Evolutionary conservation across 306 rosid genomes (phyloP).

Genomic region (Malus asiatica): DNA sequence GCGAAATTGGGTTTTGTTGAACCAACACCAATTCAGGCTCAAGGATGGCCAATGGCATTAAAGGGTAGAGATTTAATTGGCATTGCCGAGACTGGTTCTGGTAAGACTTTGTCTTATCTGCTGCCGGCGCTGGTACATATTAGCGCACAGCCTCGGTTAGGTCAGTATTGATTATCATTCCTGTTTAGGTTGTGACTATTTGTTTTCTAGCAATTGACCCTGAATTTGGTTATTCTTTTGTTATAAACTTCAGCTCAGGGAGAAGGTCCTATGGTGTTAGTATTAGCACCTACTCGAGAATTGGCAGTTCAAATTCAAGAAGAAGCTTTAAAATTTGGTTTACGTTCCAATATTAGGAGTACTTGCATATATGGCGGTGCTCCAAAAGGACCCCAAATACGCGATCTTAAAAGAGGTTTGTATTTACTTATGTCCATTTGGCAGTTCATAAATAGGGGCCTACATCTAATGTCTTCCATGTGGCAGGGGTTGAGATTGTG

Average conservation of each 20-base stretch:
- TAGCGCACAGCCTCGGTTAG: constrained; percentile 80
- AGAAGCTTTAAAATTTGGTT: constrained; percentile 69
- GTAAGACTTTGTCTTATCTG: constrained; percentile 85
- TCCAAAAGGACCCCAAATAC: constrained; percentile 97
- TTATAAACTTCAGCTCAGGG: constrained; percentile 44
- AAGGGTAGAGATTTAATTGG: constrained; percentile 92
- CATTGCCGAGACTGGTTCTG: constrained; percentile 98
- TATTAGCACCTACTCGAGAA: constrained; percentile 91
- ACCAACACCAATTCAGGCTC: constrained; percentile 96
- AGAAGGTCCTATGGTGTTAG: constrained; percentile 82
- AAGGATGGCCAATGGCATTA: constrained; percentile 99
- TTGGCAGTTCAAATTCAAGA: constrained; percentile 94
- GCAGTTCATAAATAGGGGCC: background rate
- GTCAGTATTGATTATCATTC: constrained; percentile 32
- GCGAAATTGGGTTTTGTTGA: constrained; percentile 88
- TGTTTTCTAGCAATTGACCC: background rate
- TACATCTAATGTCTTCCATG: constrained; percentile 2
- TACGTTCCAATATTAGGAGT: constrained; percentile 45
- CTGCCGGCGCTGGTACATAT: constrained; percentile 88
- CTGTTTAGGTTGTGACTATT: background rate
- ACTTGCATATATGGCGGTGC: constrained; percentile 95
- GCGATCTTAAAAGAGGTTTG: constrained; percentile 76
- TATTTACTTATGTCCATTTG: constrained; percentile 1
- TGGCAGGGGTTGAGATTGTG: constrained; percentile 80
- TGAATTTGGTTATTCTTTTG: constrained; percentile 16